Base-by-base conservation (phyloP, 2,329 filamentous ascomycete genomes). In the Blastomyces silverae region DNA sequence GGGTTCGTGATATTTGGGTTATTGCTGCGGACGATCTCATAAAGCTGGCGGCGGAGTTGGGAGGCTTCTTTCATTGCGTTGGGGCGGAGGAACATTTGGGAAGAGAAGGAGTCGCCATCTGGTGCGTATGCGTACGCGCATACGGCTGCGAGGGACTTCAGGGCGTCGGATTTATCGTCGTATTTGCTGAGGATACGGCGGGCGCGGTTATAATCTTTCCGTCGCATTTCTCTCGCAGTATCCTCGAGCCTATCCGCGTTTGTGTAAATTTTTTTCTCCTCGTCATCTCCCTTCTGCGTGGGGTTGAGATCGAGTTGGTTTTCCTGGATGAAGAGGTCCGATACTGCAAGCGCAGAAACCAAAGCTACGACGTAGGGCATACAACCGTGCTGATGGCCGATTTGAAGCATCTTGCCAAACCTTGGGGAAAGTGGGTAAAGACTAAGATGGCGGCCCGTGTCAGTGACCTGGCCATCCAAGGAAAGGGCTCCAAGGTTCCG, bases 391-490 rank as follows among this genome's bases (percentile, higher is more conserved):
- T 90, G 83, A 72, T 95, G 87, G 0, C 92, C 93, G 59, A 96
- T 87, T 10, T 95, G 82, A n/a, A 99, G 80, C 77, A 97, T 97
- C 64, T 93, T 90, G 8, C 92, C 88, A 73, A 95, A 96, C 1
- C 94, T 86, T 22, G 94, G 95, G 37, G 91, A 91, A 17, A 99
- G 82, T 2, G 94, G 94, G 74, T 97, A 97, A 31, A 90, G 83
- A 5, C 92, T 91, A 79, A 99, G 89, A 62, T 91, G 89, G 46
- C 85, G 85, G 22, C 94, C 94, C 34, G 91, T 82, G 50, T 86
- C 83, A 0, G 93, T 96, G 22, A 97, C 87, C 70, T 89, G 85
- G 0, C 91, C 91, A 11, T 84, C 82, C 0, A 83, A 70, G 13
- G 87, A 86, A 42, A 97, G 81, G 0, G 93, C 94, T 0, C 91